phyloP scores from a whole-genome alignment of 345 rosid species.

The Lagerstroemia speciosa region DNA sequence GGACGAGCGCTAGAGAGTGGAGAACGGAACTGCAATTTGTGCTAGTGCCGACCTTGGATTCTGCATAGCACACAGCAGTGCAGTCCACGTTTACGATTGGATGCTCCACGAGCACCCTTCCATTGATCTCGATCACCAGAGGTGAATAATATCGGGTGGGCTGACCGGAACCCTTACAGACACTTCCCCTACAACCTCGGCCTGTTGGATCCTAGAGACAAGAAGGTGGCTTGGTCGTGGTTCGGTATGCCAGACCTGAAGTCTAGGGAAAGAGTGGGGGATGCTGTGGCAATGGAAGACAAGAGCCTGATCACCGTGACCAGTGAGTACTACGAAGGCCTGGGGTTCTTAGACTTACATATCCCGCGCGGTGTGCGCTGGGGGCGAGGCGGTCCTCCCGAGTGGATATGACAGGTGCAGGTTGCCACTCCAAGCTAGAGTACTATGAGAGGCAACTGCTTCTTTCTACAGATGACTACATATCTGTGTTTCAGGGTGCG shows the following conservation, averaged over 20 bases:
- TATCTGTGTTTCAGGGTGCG: conserved; percentile 81
- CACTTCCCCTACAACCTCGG: conserved; percentile 78
- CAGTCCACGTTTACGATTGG: conserved; percentile 88
- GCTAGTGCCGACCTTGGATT: conserved; percentile 88
- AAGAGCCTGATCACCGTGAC: conserved; percentile 70
- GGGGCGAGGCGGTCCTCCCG: conserved; percentile 72
- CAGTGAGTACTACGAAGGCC: conserved; percentile 71
- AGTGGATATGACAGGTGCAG: conserved; percentile 71
- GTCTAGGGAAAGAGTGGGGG: conserved; percentile 79
- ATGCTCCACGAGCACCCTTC: conserved; percentile 69
- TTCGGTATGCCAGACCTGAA: conserved; percentile 41
- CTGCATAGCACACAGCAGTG: conserved; percentile 80
- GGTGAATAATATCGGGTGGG: conserved; percentile 82
- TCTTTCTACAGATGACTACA: conserved; percentile 78
- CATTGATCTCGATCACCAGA: conserved; percentile 70
- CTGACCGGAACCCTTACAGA: conserved; percentile 72
- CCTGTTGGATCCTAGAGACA: conserved; percentile 68
- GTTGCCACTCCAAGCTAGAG: conserved; percentile 80
- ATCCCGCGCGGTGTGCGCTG: conserved; percentile 50
- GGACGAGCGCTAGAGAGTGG: conserved; percentile 93
- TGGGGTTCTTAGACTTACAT: conserved; percentile 84
- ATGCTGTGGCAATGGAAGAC: conserved; percentile 87
- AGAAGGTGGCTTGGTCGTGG: conserved; percentile 93
- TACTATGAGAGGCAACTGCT: conserved; percentile 77
- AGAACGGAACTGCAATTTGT: conserved; percentile 82